Evolutionary conservation across 148 eudicot genomes (phyloP).

Genomic region (Cornus suecica): DNA sequence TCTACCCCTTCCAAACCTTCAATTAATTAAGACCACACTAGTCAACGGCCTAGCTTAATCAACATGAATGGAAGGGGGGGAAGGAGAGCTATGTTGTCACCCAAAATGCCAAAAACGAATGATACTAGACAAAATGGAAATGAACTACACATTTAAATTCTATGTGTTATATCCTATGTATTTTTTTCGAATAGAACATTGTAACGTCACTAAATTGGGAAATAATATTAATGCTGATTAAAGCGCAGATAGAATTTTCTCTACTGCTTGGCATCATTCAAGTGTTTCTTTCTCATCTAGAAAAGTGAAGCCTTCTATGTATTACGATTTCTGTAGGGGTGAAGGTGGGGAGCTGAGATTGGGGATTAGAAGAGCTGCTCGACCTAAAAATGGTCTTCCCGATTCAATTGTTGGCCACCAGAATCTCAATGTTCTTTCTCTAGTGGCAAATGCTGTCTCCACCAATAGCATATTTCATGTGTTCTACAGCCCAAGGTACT

Average conservation of each 20-base stretch:
- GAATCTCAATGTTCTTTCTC: constrained; percentile 53
- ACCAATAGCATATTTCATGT: constrained; percentile 58
- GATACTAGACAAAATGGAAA: neutral
- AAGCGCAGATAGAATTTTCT: neutral
- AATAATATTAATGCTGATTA: neutral
- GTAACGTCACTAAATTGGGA: neutral
- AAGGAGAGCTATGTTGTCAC: neutral
- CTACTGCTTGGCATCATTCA: neutral
- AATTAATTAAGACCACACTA: too few relatives aligned
- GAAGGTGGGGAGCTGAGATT: constrained; percentile 78
- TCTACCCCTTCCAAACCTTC: too few relatives aligned
- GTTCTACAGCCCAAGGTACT: constrained; percentile 83
- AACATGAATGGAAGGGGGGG: neutral
- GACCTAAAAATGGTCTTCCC: constrained; percentile 73
- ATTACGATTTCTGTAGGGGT: constrained; percentile 44
- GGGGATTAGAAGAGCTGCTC: constrained; percentile 79
- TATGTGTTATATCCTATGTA: neutral
- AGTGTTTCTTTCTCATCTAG: neutral
- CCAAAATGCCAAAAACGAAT: too few relatives aligned
- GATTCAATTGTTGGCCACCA: constrained; percentile 55
- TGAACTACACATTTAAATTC: neutral
- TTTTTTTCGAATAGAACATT: neutral
- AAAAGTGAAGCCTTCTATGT: constrained; percentile 16
- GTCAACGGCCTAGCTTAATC: too few relatives aligned
- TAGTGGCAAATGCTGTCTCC: constrained; percentile 61